These are phyloP conservation scores for Dioszegia hungarica DNA, from an alignment of 768 basidiomycete genomes.

Conservation along the genomic window DNA sequence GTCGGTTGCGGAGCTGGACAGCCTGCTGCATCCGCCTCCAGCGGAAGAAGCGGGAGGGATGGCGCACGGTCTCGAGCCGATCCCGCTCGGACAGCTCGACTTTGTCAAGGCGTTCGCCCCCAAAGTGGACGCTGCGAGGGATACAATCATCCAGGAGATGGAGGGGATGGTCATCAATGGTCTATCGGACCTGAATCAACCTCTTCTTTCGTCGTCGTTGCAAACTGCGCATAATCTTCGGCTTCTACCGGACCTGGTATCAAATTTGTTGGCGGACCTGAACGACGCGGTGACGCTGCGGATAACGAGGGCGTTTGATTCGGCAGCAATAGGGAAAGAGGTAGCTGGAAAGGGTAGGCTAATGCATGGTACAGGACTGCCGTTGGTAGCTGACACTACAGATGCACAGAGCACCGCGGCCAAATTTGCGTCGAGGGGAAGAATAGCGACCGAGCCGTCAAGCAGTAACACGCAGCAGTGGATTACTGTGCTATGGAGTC, in stretches of 20 bases:
- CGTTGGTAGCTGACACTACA: neutral
- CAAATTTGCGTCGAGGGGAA: slow-evolving; percentile 26
- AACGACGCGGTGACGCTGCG: slow-evolving; percentile 76
- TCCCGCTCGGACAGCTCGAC: slow-evolving; percentile 68
- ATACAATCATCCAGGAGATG: slow-evolving; percentile 76
- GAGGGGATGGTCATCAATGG: slow-evolving; percentile 81
- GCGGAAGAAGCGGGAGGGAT: neutral
- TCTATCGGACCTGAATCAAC: slow-evolving; percentile 72
- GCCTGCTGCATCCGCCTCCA: neutral
- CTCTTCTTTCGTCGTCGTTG: slow-evolving; percentile 82
- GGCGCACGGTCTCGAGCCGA: slow-evolving; percentile 18
- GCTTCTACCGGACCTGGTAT: slow-evolving; percentile 74
- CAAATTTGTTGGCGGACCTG: slow-evolving; percentile 69
- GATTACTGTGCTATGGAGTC: slow-evolving; percentile 70
- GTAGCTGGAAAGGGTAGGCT: slow-evolving; percentile 67
- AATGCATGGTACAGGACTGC: neutral
- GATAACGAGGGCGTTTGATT: slow-evolving; percentile 77
- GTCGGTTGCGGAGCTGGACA: slow-evolving; percentile 79
- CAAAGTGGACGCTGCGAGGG: slow-evolving; percentile 66
- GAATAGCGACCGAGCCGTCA: slow-evolving; percentile 69
- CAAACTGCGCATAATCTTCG: slow-evolving; percentile 94
- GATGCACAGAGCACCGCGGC: slow-evolving; percentile 13
- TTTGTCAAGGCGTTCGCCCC: slow-evolving; percentile 67
- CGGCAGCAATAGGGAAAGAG: slow-evolving; percentile 79
- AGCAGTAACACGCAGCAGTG: slow-evolving; percentile 81